Base-by-base conservation (phyloP, 805 yeast genomes). In the Myxozyma vanderwaltii region DNA sequence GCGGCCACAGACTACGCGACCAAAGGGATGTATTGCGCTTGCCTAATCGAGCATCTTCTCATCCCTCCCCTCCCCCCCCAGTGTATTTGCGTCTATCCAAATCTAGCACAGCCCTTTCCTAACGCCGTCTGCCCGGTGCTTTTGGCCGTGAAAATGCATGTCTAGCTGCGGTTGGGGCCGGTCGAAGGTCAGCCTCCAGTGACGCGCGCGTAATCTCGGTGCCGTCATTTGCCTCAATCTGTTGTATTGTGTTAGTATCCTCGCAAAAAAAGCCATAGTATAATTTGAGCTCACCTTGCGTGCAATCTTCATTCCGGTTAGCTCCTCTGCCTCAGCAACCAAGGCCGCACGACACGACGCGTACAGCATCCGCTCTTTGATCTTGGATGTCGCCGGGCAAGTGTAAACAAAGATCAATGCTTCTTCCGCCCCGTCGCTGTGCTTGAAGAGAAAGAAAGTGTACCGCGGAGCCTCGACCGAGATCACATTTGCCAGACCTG, bases 361-460 rank as follows among this genome's bases (percentile, higher is more conserved):
- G 69, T 91, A 90, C 51, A 91, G 72, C 97, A 92, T 92, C 68
- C 98, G 81, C 53, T 91, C 94, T 72, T 86, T 88, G 41, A 94
- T 94, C 73, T 85, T 86, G 44, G 96, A 86, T 1, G 91, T 91
- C 0, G 95, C 84, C 2, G 99, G 98, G 72, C 97, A 91, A 6
- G 92, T 80, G 71, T 89, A 89, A 33, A 91, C 82, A 71, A 92
- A 91, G 35, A 82, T 67, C 27, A 61, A 46, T 31, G 63, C 41
- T 44, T 54, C 82, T 39, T 68, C 74, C 1, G 74, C 74, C 61
- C 79, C 66, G 43, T 56, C 65, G 10, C 55, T 48, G 43, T 66
- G 59, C 40, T 56, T 56, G 44, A 52, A 63, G 29, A 71, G 54
- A 69, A 80, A 81, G 26, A 88, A 64, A 31, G 82, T 82, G 71